A percentile compares a stretch with the other conserved stretches of the same genome.
phyloP scores from a whole-genome alignment of 1,139 yeast species.

The Lodderomyces pseudojiufengensis region DNA sequence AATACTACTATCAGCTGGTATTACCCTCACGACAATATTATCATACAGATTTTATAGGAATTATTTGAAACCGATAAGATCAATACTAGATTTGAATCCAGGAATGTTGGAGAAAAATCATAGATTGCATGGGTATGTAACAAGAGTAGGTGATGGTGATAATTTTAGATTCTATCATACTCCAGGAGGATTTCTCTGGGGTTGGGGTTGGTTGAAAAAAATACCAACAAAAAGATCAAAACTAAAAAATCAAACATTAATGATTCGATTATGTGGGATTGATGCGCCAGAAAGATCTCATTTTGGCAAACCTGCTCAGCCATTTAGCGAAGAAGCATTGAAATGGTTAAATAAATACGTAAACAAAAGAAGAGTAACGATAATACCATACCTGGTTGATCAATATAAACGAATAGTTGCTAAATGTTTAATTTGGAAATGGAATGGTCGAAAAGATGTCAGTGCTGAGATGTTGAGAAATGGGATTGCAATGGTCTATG shows the following conservation, averaged over 20 bases:
- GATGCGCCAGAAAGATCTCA: constrained; percentile 98
- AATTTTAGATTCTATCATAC: constrained; percentile 89
- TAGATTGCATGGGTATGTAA: constrained; percentile 69
- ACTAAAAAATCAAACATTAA: constrained; percentile 55
- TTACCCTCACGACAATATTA: constrained; percentile 30
- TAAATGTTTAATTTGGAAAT: constrained; percentile 69
- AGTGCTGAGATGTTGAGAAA: constrained; percentile 80
- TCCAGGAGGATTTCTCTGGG: constrained; percentile 83
- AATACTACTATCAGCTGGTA: constrained; percentile 35
- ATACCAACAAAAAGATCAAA: constrained; percentile 41
- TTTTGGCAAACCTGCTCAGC: constrained; percentile 93
- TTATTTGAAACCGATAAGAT: constrained; percentile 31
- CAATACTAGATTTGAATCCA: constrained; percentile 39
- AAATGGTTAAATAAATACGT: constrained; percentile 66
- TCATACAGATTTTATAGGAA: constrained; percentile 32
- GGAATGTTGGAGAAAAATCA: constrained; percentile 30
- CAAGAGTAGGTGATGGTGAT: constrained; percentile 96
- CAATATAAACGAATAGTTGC: constrained; percentile 90
- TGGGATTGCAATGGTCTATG: constrained; percentile 88
- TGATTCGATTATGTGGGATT: constrained; percentile 84
- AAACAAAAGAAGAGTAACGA: constrained; percentile 61
- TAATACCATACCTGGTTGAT: constrained; percentile 77
- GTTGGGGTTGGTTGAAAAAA: constrained; percentile 89
- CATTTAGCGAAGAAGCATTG: constrained; percentile 80
- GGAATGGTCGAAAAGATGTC: constrained; percentile 73